phyloP scores from a whole-genome alignment of 768 basidiomycete genomes.

The Cyclocybe aegerita region DNA sequence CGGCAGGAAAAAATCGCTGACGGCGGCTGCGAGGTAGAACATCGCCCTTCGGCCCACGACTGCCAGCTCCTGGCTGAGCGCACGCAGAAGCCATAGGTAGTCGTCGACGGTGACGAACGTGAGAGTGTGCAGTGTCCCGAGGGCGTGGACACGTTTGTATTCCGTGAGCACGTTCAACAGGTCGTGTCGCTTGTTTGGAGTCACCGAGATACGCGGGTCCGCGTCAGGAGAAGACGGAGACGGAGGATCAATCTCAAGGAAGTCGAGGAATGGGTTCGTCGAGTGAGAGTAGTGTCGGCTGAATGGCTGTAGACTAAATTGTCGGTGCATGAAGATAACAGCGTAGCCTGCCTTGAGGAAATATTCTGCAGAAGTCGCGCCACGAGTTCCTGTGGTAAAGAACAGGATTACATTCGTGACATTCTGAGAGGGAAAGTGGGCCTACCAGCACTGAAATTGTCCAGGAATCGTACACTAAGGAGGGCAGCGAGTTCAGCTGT shows the following conservation, averaged over 20 bases:
- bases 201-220: conserved; percentile 61
- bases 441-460: conserved; percentile 97
- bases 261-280: no score
- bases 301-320: conserved; percentile 97
- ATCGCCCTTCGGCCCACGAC: conserved; percentile 68
- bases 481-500: conserved; percentile 23
- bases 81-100: conserved; percentile 89
- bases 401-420: conserved; percentile 3
- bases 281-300: no score
- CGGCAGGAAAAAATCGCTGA: conserved; percentile 97
- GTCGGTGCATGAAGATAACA: conserved; percentile 98
- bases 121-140: conserved; percentile 77
- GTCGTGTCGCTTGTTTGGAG: conserved; percentile 57
- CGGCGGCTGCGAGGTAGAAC: conserved; percentile 98
- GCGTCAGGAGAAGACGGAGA: conserved; percentile 11
- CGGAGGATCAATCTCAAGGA: conserved; percentile 69
- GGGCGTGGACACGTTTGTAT: conserved; percentile 78
- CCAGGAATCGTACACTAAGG: conserved; percentile 91
- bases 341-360: conserved; percentile 93
- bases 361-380: conserved; percentile 97
- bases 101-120: conserved; percentile 95
- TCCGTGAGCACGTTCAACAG: conserved; percentile 72
- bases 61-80: conserved; percentile 77
- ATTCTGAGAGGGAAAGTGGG: not conserved
- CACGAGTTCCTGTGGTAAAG: conserved; percentile 73